Conservation (phyloP, 139 green algal species). For the Chlamydomonas eustigma region DNA sequence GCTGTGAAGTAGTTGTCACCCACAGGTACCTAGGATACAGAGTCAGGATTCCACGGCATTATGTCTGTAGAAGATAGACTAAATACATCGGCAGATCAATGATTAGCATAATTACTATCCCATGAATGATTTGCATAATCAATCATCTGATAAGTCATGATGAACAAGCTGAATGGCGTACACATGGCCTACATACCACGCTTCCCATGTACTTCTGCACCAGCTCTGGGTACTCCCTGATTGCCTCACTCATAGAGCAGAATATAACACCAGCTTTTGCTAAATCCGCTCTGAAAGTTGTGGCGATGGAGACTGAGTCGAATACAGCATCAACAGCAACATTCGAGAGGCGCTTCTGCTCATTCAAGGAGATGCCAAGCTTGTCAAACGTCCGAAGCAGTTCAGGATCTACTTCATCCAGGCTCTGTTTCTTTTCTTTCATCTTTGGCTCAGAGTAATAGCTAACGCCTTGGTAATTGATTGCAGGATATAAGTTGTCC, state of each 20-base stretch:
- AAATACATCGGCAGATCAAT: too few relatives aligned
- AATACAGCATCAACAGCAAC: conserved; percentile 98
- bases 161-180: too few relatives aligned
- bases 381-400: conserved; percentile 95
- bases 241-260: conserved; percentile 92
- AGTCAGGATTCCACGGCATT: too few relatives aligned
- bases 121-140: too few relatives aligned
- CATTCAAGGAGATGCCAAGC: conserved; percentile 93
- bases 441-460: conserved; percentile 97
- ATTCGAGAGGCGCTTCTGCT: conserved; percentile 98
- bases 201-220: conserved; percentile 88
- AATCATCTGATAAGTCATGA: too few relatives aligned
- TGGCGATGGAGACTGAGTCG: conserved; percentile 97
- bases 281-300: conserved; percentile 95
- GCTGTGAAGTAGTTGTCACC: conserved; percentile 98
- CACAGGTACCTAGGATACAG: conserved; percentile 88
- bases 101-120: too few relatives aligned
- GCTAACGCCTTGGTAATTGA: conserved; percentile 86
- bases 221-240: conserved; percentile 94
- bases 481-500: conserved; percentile 81
- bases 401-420: conserved; percentile 97
- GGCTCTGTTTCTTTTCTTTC: conserved; percentile 77
- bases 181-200: too few relatives aligned
- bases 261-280: conserved; percentile 95
- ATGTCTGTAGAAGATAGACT: too few relatives aligned